Percentiles rank a stretch among this genome's conserved stretches.
These are phyloP conservation scores for Pseudogymnoascus sp. DNA, from an alignment of 2,329 filamentous ascomycete genomes.

Conservation along the genomic window DNA sequence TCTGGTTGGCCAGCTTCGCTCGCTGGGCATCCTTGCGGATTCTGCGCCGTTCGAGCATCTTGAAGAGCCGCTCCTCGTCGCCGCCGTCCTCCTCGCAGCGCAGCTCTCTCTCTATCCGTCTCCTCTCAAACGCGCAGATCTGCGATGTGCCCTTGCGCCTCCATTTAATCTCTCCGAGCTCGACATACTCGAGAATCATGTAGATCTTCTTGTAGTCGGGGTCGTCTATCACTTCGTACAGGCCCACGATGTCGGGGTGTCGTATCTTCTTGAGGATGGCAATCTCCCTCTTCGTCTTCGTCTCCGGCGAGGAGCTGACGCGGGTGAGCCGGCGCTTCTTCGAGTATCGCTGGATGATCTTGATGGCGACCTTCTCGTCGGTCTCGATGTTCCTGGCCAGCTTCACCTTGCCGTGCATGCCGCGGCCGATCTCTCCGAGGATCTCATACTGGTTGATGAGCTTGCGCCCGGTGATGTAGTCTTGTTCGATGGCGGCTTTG, in stretches of 20 bases:
- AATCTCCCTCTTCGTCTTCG: constrained; percentile 91
- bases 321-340: constrained; percentile 88
- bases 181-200: constrained; percentile 91
- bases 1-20: constrained; percentile 43
- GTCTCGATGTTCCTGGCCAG: constrained; percentile 74
- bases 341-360: constrained; percentile 94
- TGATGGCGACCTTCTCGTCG: constrained; percentile 82
- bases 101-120: constrained; percentile 68
- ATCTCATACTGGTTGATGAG: constrained; percentile 97
- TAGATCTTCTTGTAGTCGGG: constrained; percentile 96
- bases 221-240: constrained; percentile 96
- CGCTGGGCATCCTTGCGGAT: constrained; percentile 51
- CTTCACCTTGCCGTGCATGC: constrained; percentile 97
- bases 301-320: constrained; percentile 56
- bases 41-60: constrained; percentile 52
- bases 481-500: constrained; percentile 83
- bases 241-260: constrained; percentile 91
- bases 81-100: constrained; percentile 49
- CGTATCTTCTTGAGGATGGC: constrained; percentile 97
- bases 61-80: constrained; percentile 53
- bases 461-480: constrained; percentile 84
- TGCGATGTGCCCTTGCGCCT: constrained; percentile 79
- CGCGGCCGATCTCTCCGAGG: constrained; percentile 89
- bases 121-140: constrained; percentile 75
- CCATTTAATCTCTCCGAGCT: constrained; percentile 91